These are phyloP conservation scores for Cymbidium sinense DNA, from an alignment of 106 monocot genomes.

Conservation along the genomic window DNA sequence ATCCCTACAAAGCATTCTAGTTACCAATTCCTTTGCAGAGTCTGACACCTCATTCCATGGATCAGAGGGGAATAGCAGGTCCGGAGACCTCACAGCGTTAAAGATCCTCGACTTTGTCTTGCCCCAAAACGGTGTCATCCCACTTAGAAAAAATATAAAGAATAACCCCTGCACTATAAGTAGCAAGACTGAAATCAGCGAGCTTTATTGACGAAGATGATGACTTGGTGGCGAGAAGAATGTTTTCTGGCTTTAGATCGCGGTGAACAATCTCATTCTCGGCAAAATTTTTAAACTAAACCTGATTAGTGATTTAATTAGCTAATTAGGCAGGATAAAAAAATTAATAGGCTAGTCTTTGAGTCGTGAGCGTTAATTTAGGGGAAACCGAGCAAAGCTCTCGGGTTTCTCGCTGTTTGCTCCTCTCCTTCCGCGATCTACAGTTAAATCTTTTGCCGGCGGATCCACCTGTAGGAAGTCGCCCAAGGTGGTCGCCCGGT, in stretches of 20 bases:
- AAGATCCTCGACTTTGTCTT: conserved; percentile 92
- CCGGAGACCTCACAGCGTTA: conserved; percentile 58
- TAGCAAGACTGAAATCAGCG: conserved; percentile 89
- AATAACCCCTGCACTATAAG: conserved; percentile 85
- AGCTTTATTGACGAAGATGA: conserved; percentile 71
- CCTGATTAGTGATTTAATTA: no score
- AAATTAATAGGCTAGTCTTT: no score
- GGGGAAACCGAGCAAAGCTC: no score
- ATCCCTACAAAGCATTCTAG: conserved; percentile 72
- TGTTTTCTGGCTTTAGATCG: conserved; percentile 93
- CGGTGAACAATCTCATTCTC: conserved; percentile 87
- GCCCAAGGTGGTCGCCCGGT: no score
- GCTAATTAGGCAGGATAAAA: no score
- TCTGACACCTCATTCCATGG: conserved; percentile 64
- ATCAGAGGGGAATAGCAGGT: conserved; percentile 70
- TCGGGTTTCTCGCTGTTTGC: no score
- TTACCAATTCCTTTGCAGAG: conserved; percentile 68
- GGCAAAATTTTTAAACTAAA: no score
- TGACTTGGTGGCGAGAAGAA: conserved; percentile 61
- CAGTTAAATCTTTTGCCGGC: no score
- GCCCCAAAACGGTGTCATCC: conserved; percentile 95
- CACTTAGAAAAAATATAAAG: conserved; percentile 86
- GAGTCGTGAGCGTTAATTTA: no score
- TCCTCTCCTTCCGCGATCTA: no score
- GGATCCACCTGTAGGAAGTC: no score